Percentiles rank a stretch among this genome's conserved stretches.
Conservation (phyloP, 2,329 filamentous ascomycete genomes). For the Fonsecaea monophora region DNA sequence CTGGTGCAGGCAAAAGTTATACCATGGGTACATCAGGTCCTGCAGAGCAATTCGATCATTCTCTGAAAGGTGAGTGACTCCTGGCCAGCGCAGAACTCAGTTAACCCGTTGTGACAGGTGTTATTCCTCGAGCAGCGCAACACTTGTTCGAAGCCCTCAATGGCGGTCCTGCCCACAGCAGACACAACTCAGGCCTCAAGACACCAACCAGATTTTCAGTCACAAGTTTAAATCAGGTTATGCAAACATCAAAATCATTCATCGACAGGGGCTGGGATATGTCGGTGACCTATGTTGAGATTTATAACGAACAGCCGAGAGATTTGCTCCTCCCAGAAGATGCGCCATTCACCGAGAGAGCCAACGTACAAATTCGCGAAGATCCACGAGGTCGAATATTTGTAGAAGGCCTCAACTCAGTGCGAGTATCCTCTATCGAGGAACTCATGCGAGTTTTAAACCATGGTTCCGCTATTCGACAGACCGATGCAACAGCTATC, state of each 20-base stretch:
- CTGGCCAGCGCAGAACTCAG: not conserved
- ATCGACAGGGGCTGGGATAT: conserved; percentile 84
- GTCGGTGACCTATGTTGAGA: conserved; percentile 93
- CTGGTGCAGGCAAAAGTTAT: conserved; percentile 95
- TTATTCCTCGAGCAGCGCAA: conserved; percentile 89
- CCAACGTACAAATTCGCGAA: conserved; percentile 87
- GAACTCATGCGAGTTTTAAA: conserved; percentile 88
- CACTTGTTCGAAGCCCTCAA: conserved; percentile 88
- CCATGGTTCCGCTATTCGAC: conserved; percentile 90
- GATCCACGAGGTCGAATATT: conserved; percentile 94
- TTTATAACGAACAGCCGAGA: conserved; percentile 95
- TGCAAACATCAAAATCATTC: conserved; percentile 50
- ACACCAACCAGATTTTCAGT: conserved; percentile 80
- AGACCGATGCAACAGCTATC: conserved; percentile 95
- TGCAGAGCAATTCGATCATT: conserved; percentile 71
- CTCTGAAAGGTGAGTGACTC: conserved; percentile 73
- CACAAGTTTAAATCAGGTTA: conserved; percentile 54
- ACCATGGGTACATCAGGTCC: conserved; percentile 98
- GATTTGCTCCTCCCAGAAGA: conserved; percentile 85
- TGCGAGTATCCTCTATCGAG: conserved; percentile 88
- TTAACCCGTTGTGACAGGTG: conserved; percentile 63
- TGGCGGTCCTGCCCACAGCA: conserved; percentile 55
- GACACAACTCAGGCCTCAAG: conserved; percentile 76
- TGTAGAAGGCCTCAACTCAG: conserved; percentile 84
- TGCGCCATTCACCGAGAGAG: conserved; percentile 72